Percentiles rank a stretch among this genome's conserved stretches.
Evolutionary conservation across 2,329 filamentous ascomycete genomes (phyloP).

Genomic region (Huntiella decipiens): DNA sequence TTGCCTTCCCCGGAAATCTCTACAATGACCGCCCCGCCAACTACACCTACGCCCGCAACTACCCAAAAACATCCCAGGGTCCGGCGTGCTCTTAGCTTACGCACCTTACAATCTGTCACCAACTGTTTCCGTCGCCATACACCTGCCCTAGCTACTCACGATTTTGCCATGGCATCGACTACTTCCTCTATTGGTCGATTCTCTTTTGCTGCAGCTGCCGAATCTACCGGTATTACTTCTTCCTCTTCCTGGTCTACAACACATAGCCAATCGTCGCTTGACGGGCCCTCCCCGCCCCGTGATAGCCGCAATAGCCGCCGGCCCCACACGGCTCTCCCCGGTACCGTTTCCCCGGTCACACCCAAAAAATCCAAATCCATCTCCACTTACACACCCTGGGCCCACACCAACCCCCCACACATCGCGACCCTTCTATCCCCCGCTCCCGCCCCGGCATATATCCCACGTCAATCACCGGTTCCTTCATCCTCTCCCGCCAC

Average conservation of each 20-base stretch:
- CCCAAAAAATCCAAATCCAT: not conserved
- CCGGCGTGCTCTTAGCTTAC: slow-evolving; percentile 1
- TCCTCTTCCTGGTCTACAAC: not conserved
- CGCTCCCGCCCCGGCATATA: not conserved
- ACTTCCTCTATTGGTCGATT: slow-evolving; percentile 6
- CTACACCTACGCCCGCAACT: not conserved
- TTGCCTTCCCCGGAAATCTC: not conserved
- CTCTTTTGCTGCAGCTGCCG: slow-evolving; percentile 4
- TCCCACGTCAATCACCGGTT: not conserved
- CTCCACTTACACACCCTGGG: too few species aligned
- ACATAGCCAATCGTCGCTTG: not conserved
- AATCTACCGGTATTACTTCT: not conserved
- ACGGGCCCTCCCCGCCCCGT: slow-evolving; percentile 6
- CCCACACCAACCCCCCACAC: too few species aligned
- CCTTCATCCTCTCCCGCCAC: not conserved
- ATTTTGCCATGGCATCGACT: slow-evolving; percentile 4
- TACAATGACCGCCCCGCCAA: not conserved
- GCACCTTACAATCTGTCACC: slow-evolving; percentile 4
- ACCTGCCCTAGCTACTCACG: slow-evolving; percentile 3
- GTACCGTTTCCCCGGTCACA: not conserved
- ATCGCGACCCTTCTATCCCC: not conserved
- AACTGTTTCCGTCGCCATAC: slow-evolving; percentile 10
- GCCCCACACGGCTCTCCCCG: not conserved
- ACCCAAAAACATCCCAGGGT: too few species aligned
- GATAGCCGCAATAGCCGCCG: not conserved